Evolutionary conservation across 2,329 filamentous ascomycete species (phyloP), one percentile per base, ranked within the genome.

Genomic region (Trichoderma lentiforme): DNA sequence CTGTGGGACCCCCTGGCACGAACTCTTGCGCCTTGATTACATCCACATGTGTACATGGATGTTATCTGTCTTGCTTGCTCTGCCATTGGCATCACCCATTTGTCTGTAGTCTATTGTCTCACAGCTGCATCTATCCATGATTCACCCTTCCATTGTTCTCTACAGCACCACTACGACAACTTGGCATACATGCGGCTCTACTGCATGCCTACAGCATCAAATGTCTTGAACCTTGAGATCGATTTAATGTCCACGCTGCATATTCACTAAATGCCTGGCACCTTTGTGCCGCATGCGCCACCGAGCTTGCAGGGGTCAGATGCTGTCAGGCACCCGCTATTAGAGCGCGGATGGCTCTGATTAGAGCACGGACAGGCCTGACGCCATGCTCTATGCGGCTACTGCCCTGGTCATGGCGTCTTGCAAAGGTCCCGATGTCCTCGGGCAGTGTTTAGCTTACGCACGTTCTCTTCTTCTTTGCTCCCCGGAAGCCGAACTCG

Each of bases 311-410:
- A 69, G 56, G 67, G 57, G 57, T 30, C 14, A 9, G 15, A n/a
- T 51, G 26, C 56, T 51, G 67, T 24, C 67, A 70, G 56, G 57
- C 67, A 70, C 67, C 67, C 67, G 67, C 39, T 39, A 43, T 43
- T 69, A 53, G 67, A 70, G 28, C n/a, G 39, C 39, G 56, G 67
- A 43, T 61, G 43, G 56, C 28, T 47, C 66, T 34, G 36, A 60
- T 47, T 69, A 28, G 63, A 32, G 64, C 64, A n/a, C 51, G 28
- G 36, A 32, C 30, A 43, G 56, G 66, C 56, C 28, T 34, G 30
- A 36, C 36, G 39, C 67, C 57, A 70, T 28, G 7, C 56, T 53
- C 14, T 24, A 57, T 39, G n/a, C 32, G 56, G 65, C 47, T 57
- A 34, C 21, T 21, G 43, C 8, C n/a, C 28, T 6, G 56, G 3